Conservation (phyloP, 495 filamentous ascomycete genomes). For the Xylaria flabelliformis region DNA sequence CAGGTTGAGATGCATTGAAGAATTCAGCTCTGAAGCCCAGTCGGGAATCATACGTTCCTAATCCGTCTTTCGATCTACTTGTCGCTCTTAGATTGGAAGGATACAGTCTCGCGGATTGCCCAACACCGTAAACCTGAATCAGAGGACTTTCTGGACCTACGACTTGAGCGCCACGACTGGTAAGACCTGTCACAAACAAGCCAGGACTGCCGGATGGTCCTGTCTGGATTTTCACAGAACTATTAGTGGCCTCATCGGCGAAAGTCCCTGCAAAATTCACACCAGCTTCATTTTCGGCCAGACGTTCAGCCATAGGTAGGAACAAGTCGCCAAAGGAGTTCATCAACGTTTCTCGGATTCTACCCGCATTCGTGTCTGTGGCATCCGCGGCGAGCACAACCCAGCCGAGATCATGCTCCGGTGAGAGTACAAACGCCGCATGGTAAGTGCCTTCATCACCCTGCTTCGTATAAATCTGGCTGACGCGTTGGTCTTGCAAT, state of each 20-base stretch:
- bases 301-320: constrained; percentile 49
- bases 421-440: constrained; percentile 52
- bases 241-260: constrained; percentile 41
- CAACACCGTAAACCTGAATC: not conserved
- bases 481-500: constrained; percentile 35
- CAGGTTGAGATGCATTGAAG: constrained; percentile 6
- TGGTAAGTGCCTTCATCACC: constrained; percentile 57
- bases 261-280: constrained; percentile 50
- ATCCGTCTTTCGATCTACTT: not conserved
- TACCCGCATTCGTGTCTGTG: constrained; percentile 22
- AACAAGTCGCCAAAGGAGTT: constrained; percentile 20
- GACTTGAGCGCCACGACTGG: constrained; percentile 16
- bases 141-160: constrained; percentile 16
- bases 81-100: constrained; percentile 17
- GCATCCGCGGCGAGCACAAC: constrained; percentile 50
- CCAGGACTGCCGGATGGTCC: not conserved
- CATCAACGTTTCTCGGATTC: constrained; percentile 44
- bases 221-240: constrained; percentile 45
- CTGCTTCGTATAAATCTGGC: constrained; percentile 62
- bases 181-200: not conserved
- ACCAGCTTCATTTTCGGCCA: constrained; percentile 48
- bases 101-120: constrained; percentile 15
- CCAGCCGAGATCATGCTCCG: constrained; percentile 62
- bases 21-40: constrained; percentile 23
- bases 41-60: constrained; percentile 19